Evolutionary conservation across 2,329 filamentous ascomycete species (phyloP), one percentile per base, ranked within the genome.

Genomic region (Ophiostoma populinum): DNA sequence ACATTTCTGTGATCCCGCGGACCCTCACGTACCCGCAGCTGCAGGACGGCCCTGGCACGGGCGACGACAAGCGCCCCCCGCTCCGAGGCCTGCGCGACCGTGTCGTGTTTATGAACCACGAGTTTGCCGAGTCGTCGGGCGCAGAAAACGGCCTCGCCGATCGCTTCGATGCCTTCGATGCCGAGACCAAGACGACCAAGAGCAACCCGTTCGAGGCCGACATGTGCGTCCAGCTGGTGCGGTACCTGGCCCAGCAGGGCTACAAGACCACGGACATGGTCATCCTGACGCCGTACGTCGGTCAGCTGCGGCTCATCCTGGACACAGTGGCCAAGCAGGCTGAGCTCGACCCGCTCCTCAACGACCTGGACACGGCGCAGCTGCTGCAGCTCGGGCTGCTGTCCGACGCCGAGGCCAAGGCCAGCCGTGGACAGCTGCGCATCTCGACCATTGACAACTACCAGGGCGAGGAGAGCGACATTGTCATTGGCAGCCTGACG

Each of bases 381-480:
- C 51, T 85, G 4, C 53, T 75, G 2, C 55, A 58, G 4, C 75
- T 75, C 1, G 79, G 79, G 0, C 42, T 82, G 0, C 37, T 78
- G n/a, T 59, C 65, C 0, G 49, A 61, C 2, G 63, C 66, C 0
- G 62, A 58, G 1, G 35, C 16, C n/a, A 32, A 30, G 19, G 35
- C 13, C 8, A 12, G 22, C 18, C 6, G 18, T 7, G 7, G 13
- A 15, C 3, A 37, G 32, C 30, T 38, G 26, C 36, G 32, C 11
- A 30, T 38, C 6, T 35, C 36, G 30, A 15, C 31, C 8, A 17
- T 15, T 40, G 78, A 85, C 41, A 85, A 85, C 41, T 86, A 79
- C 38, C 80, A 85, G 49, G 78, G 80, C 2, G 79, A 85, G 46
- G 79, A 86, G 43, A 73, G 69, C 24, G 70, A 83, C 1, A 75